These are phyloP conservation scores for Xylariaceae sp. DNA, from an alignment of 2,329 filamentous ascomycete genomes.

Conservation along the genomic window DNA sequence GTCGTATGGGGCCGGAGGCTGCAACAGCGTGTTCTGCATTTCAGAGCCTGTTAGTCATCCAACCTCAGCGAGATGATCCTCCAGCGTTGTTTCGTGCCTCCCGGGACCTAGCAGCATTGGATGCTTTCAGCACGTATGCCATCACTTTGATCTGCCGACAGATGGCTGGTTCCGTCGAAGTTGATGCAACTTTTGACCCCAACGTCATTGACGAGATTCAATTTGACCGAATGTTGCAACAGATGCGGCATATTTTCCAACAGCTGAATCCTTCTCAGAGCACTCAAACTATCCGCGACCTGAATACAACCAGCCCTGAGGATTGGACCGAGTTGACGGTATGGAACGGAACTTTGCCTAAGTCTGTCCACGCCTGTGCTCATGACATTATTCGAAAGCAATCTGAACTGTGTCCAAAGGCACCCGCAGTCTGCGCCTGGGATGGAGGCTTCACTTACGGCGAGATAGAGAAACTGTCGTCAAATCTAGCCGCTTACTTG, in stretches of 20 bases:
- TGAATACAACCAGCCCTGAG: slow-evolving; percentile 6
- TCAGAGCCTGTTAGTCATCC: slow-evolving; percentile 15
- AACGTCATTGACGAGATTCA: slow-evolving; percentile 2
- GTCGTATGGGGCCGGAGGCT: background rate
- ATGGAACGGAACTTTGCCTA: slow-evolving; percentile 5
- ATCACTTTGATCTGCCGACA: slow-evolving; percentile 12
- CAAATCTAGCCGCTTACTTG: slow-evolving; percentile 13
- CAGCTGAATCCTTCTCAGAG: slow-evolving; percentile 4
- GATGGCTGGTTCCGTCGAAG: background rate
- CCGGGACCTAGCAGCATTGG: background rate
- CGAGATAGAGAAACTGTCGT: slow-evolving; percentile 34
- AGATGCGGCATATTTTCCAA: slow-evolving; percentile 9
- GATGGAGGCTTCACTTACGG: slow-evolving; percentile 32
- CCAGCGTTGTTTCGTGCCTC: slow-evolving; percentile 1
- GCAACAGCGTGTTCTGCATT: background rate
- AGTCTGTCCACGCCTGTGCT: background rate
- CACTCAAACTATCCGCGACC: background rate
- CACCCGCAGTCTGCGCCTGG: slow-evolving; percentile 24
- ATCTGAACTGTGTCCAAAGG: slow-evolving; percentile 1
- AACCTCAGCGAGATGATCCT: background rate
- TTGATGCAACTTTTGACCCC: slow-evolving; percentile 20
- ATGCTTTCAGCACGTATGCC: slow-evolving; percentile 21
- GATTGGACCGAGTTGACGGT: slow-evolving; percentile 4
- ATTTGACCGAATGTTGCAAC: slow-evolving; percentile 9
- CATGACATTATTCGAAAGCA: slow-evolving; percentile 21